Evolutionary conservation across 345 rosid genomes (phyloP), one percentile per base, ranked within the genome.

Genomic region (Citrus glauca): DNA sequence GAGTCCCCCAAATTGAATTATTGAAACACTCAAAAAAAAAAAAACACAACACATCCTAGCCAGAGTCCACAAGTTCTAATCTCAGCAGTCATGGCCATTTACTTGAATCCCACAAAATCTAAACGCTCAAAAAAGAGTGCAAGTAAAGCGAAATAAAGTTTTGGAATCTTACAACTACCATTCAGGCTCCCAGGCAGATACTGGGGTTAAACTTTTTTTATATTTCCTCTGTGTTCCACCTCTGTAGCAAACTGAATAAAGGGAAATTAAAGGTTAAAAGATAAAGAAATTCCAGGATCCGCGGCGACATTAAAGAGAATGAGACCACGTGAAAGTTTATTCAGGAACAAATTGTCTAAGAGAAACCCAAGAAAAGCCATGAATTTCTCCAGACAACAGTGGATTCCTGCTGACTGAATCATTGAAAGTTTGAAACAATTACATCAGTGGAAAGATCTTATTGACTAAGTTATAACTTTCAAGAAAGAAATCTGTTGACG

Each of bases 21-120:
- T 30, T 50, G 17, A 50, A 72, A 38, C 62, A 27, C 28, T 65
- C 32, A 38, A 33, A 25, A 17, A 6, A 4, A 2, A 40, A 14
- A 30, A 32, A 32, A 32, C 4, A 53, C 73, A 55, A 25, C 53
- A 13, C n/a, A 33, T 7, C 71, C 69, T 48, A 40, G 28, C 69
- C 50, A 69, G 42, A 37, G 16, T 38, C 69, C 50, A 62, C 64
- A 53, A 69, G 57, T 74, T 59, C 22, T 68, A 38, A 28, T 75
- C 64, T 38, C 13, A 27, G 40, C 17, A 38, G 19, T 66, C 20
- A 20, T 62, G 64, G 50, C 45, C 77, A 75, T 37, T 68, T 45
- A 20, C 71, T 56, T 74, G 45, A 33, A 78, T 11, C 53, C 79
- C 33, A 42, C 61, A 62, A 67, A 68, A 38, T 61, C 53, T 74